Base-by-base conservation (phyloP, 257 asterid species). In the Schizonepeta tenuifolia region DNA sequence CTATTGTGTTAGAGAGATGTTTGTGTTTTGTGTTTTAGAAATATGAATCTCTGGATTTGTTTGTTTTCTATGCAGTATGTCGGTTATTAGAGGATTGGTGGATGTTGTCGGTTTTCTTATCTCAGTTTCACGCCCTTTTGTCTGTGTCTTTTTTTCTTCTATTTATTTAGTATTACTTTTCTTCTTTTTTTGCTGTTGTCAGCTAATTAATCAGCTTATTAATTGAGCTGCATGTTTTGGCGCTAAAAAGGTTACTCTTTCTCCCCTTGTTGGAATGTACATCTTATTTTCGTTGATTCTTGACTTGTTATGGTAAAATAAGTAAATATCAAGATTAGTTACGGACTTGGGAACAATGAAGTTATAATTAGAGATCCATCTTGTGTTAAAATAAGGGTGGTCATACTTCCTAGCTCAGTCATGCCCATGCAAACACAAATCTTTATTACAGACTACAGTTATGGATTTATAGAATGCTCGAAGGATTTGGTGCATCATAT, bases 81-180 rank as follows among this genome's bases (percentile, higher is more conserved):
- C 26, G 28, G 31, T 31, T 49, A 31, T 11, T 59, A 54, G 7
- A 71, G 69, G 31, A 36, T 65, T 57, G 57, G 53, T 58, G 70
- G 65, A 40, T 35, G 69, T 15, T 31, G 18, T 55, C 65, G 62
- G 20, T 31, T 54, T 50, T 70, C 28, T 20, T 26, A 5, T 51
- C 20, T 54, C 26, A 40, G 21, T 15, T 70, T 22, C 67, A 28
- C 33, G 61, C 17, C 24, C 6, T 38, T 24, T 28, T 70, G 17
- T 54, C 21, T 20, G 36, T 7, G 38, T 12, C 0, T 40, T 2
- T 17, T 4, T 43, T 12, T 50, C 10, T 6, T 20, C 6, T 51
- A 7, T 9, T 51, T 31, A 26, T 7, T 63, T 14, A 7, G n/a
- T n/a, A n/a, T n/a, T n/a, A n/a, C n/a, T n/a, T n/a, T 13, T 31